Base-by-base conservation (phyloP, 805 yeast genomes). In the Lachancea cidri region DNA sequence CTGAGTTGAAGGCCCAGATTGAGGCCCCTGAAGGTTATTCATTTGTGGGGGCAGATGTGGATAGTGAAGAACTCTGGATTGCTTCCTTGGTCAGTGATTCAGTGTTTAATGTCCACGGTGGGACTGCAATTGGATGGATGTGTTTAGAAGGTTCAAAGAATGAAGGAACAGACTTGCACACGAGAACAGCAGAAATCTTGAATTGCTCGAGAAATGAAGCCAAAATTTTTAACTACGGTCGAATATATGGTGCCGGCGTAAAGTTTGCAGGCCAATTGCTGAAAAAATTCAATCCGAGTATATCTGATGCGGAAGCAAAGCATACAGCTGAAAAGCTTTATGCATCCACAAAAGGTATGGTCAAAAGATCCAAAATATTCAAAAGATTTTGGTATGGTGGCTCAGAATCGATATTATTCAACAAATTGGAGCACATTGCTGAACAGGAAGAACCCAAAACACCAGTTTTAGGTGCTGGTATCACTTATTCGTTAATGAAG, bases 61-160 rank as follows among this genome's bases (percentile, higher is more conserved):
- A 93, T 62, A 86, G 96, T 29, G 98, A 93, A 58, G 99, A 93
- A 58, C 70, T 93, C 33, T 93, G 99, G 99, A 93, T 93, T 50
- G 98, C 98, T 0, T 84, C 96, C 15, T 66, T 94, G 17, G 81
- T 91, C 24, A 97, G 98, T 3, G 99, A 93, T 59, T 81, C 98
- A 0, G 77, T 82, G 39, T 86, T 91, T 63, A 77, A 82, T 25
- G 67, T 85, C 17, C 99, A 93, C 61, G 99, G 98, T 4, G 94
- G 94, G 11, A 87, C 98, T 0, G 95, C 98, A 0, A 74, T 94
- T 41, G 97, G 98, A 0, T 94, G 98, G 98, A 94, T 93, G 99
- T 89, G 97, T 2, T 71, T 93, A 42, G 99, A 93, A 67, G 99
- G 99, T 15, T 80, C 91, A 3, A 93, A 93, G 64, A 71, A 68